Base-by-base conservation (phyloP, 2,329 filamentous ascomycete species). In the Neonectria ditissima region DNA sequence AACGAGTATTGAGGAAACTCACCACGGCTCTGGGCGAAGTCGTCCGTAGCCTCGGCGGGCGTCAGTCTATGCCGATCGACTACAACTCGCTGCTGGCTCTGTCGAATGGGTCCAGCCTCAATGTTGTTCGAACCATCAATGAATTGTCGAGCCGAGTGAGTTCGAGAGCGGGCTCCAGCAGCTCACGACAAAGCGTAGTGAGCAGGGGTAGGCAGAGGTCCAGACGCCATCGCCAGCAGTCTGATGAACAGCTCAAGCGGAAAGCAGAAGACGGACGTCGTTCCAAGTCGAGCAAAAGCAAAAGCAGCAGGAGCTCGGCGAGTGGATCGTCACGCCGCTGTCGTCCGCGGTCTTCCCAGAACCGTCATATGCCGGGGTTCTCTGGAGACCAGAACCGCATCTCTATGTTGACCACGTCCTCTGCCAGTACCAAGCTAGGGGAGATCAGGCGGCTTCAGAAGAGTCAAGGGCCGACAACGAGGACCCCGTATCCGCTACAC, bases 111-210 rank as follows among this genome's bases (percentile, higher is more conserved):
- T 85, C 83, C 0, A 78, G 83, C 26, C 63, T 78, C n/a, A 82
- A 85, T 53, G 82, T 84, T 1, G 79, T 86, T 63, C 77, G 77
- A 59, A 78, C 84, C 8, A 86, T 87, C 57, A 79, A 83, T 54
- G 77, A 79, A 16, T 75, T 87, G 26, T 85, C 84, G 2, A 60
- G 70, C 51, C 78, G 72, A 70, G 73, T 74, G 30, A 62, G 57
- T 34, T 69, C 65, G 39, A 59, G 60, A n/a, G 32, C 55, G 54
- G 70, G 41, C 48, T 52, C 63, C 52, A 70, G 51, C 45, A 67
- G 58, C 37, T 56, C 66, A 44, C 56, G 51, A 55, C 52, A 54
- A 48, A 70, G 69, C 43, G 20, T 66, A 14, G 58, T 65, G 53
- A 73, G 66, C 43, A 65, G 68, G 51, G 68, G 65, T 54, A 66